Conservation (phyloP, 176 grass and related monocot genomes). For the Raddia guianensis region DNA sequence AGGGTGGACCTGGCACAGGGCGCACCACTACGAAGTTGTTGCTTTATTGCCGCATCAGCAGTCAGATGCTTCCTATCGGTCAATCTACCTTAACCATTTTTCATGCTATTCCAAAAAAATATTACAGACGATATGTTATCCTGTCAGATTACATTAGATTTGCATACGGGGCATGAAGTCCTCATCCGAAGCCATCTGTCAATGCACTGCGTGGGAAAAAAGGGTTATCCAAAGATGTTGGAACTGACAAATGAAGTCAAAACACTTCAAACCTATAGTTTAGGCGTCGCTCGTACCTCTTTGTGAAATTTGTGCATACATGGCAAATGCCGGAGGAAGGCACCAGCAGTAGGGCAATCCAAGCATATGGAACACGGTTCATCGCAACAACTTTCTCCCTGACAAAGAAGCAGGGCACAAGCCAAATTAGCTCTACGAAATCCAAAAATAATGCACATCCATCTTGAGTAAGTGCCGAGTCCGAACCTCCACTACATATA, state of each 20-base stretch:
- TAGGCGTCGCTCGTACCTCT: conserved; percentile 45
- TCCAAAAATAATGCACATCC: not conserved
- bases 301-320: conserved; percentile 93
- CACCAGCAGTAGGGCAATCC: conserved; percentile 58
- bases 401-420: conserved; percentile 26
- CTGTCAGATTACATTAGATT: conserved; percentile 52
- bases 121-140: not conserved
- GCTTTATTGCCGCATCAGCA: not conserved
- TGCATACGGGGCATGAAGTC: conserved; percentile 78
- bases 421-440: conserved; percentile 25
- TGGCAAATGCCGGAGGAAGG: conserved; percentile 61
- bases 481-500: conserved; percentile 64
- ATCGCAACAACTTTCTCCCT: conserved; percentile 40
- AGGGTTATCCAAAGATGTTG: conserved; percentile 17
- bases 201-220: conserved; percentile 66
- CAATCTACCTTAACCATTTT: conserved; percentile 20
- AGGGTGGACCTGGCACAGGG: not conserved
- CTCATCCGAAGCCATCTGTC: conserved; percentile 80
- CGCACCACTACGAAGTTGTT: conserved; percentile 5
- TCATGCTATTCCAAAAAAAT: conserved; percentile 20
- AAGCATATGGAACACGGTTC: conserved; percentile 77
- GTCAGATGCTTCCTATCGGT: not conserved
- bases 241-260: not conserved
- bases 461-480: conserved; percentile 11
- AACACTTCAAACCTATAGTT: not conserved